These are phyloP conservation scores for Candida mattraensis DNA, from an alignment of 805 yeast genomes.

Conservation along the genomic window DNA sequence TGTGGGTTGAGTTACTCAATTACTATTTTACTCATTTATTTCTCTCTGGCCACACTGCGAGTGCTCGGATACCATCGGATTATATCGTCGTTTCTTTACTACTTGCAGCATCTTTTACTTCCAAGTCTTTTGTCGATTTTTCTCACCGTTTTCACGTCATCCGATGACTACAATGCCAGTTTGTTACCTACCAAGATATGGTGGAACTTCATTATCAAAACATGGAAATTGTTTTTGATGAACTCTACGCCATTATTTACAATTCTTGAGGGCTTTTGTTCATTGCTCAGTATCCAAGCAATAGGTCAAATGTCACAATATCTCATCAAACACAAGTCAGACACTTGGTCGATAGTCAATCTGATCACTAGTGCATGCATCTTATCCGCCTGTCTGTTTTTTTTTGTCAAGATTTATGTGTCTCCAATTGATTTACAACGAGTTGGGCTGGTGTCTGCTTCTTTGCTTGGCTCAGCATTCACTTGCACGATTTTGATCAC, in stretches of 20 bases:
- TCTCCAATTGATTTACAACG: constrained; percentile 63
- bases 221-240: constrained; percentile 71
- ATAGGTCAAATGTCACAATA: constrained; percentile 79
- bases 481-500: constrained; percentile 76
- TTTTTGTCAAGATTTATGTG: constrained; percentile 79
- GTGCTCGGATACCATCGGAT: constrained; percentile 49
- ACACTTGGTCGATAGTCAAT: constrained; percentile 75
- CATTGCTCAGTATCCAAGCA: constrained; percentile 88
- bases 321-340: constrained; percentile 62
- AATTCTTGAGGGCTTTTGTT: constrained; percentile 88
- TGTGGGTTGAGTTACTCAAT: constrained; percentile 87
- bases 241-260: constrained; percentile 91
- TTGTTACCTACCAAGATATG: constrained; percentile 26
- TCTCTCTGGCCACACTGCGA: constrained; percentile 69
- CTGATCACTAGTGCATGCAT: constrained; percentile 72
- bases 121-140: constrained; percentile 79
- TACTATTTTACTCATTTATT: constrained; percentile 69
- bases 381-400: constrained; percentile 73
- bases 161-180: constrained; percentile 21
- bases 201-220: constrained; percentile 44
- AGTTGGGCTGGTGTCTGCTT: constrained; percentile 71
- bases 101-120: constrained; percentile 76
- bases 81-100: constrained; percentile 55
- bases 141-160: constrained; percentile 50
- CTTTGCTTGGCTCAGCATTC: constrained; percentile 81